phyloP scores from a whole-genome alignment of 73 alveolate genomes.

The Effrenium voratum region DNA sequence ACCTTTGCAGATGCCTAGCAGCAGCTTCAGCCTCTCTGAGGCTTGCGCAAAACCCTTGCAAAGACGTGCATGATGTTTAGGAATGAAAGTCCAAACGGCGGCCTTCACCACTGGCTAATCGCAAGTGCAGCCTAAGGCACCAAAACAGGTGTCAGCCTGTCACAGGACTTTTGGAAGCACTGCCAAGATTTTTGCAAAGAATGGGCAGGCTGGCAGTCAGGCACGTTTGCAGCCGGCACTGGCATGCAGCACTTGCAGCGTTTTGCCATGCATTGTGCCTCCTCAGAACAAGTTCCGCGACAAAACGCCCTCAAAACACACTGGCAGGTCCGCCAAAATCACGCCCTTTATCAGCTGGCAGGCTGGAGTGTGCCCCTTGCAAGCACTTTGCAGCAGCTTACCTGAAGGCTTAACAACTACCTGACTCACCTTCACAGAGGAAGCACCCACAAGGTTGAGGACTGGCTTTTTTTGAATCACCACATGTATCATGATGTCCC shows the following conservation, averaged over 20 bases:
- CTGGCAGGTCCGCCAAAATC: background rate
- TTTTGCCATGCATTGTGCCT: no score
- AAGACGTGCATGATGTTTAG: no score
- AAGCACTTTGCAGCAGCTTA: no score
- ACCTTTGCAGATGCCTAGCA: background rate
- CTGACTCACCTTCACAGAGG: conserved; percentile 67
- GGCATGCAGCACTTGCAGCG: no score
- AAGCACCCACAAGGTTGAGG: conserved; percentile 33
- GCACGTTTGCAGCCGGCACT: background rate
- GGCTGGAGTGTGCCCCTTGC: background rate
- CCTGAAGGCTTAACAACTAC: conserved; percentile 72
- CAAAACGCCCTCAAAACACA: no score
- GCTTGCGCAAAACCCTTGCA: no score
- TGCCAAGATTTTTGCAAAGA: conserved; percentile 84
- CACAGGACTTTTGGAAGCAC: conserved; percentile 79
- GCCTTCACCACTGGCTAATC: no score
- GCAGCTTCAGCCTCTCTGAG: background rate
- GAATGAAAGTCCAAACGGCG: no score
- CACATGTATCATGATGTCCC: background rate
- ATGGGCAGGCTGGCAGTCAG: conserved; percentile 92
- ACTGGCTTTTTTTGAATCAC: background rate
- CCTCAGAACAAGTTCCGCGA: no score
- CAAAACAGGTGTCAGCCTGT: no score
- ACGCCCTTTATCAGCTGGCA: background rate
- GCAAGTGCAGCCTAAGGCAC: no score